Percentiles rank a stretch among this genome's conserved stretches.
phyloP scores from a whole-genome alignment of 2,329 filamentous ascomycete species.

The Pseudophaeomoniella oleicola region DNA sequence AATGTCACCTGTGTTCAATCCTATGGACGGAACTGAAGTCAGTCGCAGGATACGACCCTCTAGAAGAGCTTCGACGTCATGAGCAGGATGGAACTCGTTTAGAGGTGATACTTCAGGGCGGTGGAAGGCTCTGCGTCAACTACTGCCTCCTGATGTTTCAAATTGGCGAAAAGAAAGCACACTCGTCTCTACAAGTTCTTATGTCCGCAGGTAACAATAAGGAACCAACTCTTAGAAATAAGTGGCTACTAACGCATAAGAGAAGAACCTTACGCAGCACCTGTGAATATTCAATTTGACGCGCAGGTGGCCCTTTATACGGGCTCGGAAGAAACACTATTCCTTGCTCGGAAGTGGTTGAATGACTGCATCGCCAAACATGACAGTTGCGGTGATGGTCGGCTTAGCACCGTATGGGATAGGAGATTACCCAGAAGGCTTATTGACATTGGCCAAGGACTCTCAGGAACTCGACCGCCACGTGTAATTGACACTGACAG shows the following conservation, averaged over 20 bases:
- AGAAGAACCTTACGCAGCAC: neutral
- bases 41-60: neutral
- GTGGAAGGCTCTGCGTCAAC: neutral
- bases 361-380: slow-evolving; percentile 1
- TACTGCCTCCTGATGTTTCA: slow-evolving; percentile 1
- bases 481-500: neutral
- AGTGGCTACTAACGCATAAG: neutral
- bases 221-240: neutral
- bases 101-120: neutral
- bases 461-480: neutral
- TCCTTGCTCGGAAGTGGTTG: neutral
- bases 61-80: neutral
- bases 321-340: neutral
- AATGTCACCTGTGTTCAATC: slow-evolving; percentile 1
- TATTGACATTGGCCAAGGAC: neutral
- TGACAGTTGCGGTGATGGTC: neutral
- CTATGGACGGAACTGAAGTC: neutral
- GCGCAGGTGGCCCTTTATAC: slow-evolving; percentile 1
- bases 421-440: neutral
- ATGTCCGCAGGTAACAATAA: neutral
- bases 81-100: neutral
- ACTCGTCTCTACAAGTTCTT: neutral
- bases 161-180: neutral
- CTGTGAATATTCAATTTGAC: neutral
- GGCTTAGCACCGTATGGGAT: neutral